These are phyloP conservation scores for Murraya paniculata DNA, from an alignment of 345 rosid genomes.

Conservation along the genomic window DNA sequence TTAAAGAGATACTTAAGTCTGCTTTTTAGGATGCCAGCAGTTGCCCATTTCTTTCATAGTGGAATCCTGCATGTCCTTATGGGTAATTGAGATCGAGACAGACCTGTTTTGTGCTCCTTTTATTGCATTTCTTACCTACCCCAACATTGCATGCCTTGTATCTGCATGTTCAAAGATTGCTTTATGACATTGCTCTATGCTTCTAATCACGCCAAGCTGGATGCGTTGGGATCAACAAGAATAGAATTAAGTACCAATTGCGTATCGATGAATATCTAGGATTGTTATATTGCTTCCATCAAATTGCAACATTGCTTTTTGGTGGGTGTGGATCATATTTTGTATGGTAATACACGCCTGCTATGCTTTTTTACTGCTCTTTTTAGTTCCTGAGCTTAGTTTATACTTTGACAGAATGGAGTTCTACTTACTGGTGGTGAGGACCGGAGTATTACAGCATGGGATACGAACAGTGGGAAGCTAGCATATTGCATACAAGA, in stretches of 20 bases:
- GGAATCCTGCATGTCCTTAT: neutral
- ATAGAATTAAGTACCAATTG: neutral
- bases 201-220: neutral
- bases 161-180: neutral
- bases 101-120: neutral
- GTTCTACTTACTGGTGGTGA: constrained; percentile 85
- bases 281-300: neutral
- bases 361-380: neutral
- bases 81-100: neutral
- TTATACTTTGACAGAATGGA: constrained; percentile 51
- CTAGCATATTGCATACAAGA: constrained; percentile 67
- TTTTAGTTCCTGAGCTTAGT: neutral
- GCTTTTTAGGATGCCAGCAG: neutral
- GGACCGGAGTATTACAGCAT: constrained; percentile 74
- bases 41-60: neutral
- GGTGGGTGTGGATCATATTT: neutral
- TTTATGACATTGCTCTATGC: neutral
- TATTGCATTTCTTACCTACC: neutral
- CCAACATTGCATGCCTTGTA: no score
- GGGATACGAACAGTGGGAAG: constrained; percentile 86
- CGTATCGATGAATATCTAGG: neutral
- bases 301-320: neutral
- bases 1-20: neutral
- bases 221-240: neutral
- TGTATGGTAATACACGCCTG: neutral